Evolutionary conservation across 495 filamentous ascomycete genomes (phyloP), one percentile per base, ranked within the genome.

Genomic region (Penicillium malachiteum): DNA sequence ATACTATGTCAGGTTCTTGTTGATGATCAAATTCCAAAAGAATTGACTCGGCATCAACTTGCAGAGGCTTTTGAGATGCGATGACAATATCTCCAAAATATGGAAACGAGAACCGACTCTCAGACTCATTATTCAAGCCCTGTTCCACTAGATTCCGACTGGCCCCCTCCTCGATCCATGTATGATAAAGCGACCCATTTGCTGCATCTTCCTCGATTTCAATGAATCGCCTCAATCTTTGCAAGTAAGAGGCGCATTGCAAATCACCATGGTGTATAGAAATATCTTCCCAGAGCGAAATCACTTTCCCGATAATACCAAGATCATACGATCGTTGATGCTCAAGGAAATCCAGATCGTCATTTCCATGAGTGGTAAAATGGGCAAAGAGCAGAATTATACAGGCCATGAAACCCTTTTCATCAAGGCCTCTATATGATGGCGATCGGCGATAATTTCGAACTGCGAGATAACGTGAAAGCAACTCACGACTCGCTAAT

Each of bases 381-480:
- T 80, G 70, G 14, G 72, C 66, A n/a, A 82, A 66, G 3, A 79
- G 56, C 14, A 83, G 64, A 6, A 76, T 53, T 3, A 78, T 63
- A 16, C 77, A 69, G 3, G 71, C 68, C 0, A 68, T 74, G 62
- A 81, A 82, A 14, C 61, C 77, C 55, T 80, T 72, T 45, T 80
- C 80, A 52, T 83, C 80, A 13, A 78, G 55, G 3, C 74, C 63
- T 30, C 79, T 77, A 65, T 78, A 81, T 48, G 74, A 62, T 39
- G 69, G 66, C n/a, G 69, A 62, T n/a, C 60, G 60, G 33, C 62
- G 63, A 16, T 59, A 56, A 17, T 63, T 59, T 3, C 80, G 74
- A 32, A 81, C 48, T 12, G 54, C 21, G 26, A 69, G 66, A 53
- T 73, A 81, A 30, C 67, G 64, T 5, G 54, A 51, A 7, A 83